Evolutionary conservation across 352 stramenopile species (phyloP).

Genomic region (Halophytophthora polymorphica): DNA sequence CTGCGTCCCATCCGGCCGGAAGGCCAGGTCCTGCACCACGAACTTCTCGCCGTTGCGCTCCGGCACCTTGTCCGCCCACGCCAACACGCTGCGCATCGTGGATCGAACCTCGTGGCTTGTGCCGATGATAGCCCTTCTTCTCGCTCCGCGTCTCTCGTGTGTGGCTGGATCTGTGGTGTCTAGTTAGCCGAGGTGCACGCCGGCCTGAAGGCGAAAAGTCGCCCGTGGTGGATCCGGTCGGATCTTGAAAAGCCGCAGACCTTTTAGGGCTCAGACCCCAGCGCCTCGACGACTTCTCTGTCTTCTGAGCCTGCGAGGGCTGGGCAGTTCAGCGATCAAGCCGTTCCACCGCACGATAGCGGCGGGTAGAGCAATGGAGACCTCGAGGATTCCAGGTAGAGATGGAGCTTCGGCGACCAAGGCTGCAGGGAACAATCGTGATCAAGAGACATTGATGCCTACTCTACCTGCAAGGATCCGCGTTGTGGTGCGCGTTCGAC

Average conservation of each 20-base stretch:
- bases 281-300: neutral
- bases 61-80: constrained; percentile 86
- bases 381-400: too few relatives aligned
- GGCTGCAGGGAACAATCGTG: too few relatives aligned
- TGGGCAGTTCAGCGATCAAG: too few relatives aligned
- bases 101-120: too few relatives aligned
- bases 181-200: too few relatives aligned
- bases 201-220: too few relatives aligned
- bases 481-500: constrained; percentile 49
- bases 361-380: too few relatives aligned
- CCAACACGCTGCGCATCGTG: constrained; percentile 70
- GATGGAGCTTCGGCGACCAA: neutral
- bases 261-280: neutral
- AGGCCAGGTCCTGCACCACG: constrained; percentile 88
- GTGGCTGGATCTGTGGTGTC: neutral
- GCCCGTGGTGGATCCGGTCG: constrained; percentile 21
- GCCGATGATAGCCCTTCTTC: too few relatives aligned
- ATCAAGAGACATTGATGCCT: neutral
- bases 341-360: too few relatives aligned
- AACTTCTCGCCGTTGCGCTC: constrained; percentile 86
- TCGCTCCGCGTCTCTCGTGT: neutral
- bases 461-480: constrained; percentile 25
- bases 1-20: constrained; percentile 86
- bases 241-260: constrained; percentile 28
- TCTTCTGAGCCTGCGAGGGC: too few relatives aligned